A percentile compares a stretch with the other conserved stretches of the same genome.
Conservation (phyloP, 306 rosid genomes). For the Ormosia emarginata region DNA sequence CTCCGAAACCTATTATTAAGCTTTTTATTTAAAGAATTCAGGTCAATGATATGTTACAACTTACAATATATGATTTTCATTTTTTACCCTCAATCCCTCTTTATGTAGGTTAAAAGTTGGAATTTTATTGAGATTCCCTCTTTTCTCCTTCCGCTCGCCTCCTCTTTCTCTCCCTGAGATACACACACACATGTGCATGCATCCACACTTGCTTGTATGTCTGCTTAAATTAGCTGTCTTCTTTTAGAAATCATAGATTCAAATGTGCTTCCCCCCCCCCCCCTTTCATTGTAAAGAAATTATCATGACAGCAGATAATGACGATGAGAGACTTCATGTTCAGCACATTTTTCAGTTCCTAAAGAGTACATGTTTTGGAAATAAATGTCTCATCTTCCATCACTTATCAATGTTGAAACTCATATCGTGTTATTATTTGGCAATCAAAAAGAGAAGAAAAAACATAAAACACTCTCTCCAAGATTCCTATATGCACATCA, state of each 20-base stretch:
- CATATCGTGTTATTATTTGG: not conserved
- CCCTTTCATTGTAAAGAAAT: not conserved
- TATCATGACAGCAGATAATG: not conserved
- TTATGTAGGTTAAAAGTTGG: not conserved
- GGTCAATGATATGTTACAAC: not conserved
- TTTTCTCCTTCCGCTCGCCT: not conserved
- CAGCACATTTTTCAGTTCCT: not conserved
- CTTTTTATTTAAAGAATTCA: not conserved
- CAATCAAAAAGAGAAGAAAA: not conserved
- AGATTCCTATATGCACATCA: not conserved
- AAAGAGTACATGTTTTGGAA: not conserved
- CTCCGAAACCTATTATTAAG: too few species aligned
- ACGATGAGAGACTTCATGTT: constrained; percentile 16
- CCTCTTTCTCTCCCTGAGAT: not conserved
- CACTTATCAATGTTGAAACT: constrained; percentile 3
- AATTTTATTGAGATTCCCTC: not conserved
- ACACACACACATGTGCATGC: not conserved
- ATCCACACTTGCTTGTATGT: not conserved
- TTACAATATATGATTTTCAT: not conserved
- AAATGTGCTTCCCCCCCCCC: not conserved
- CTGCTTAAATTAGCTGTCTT: not conserved
- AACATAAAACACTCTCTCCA: not conserved
- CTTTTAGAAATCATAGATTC: not conserved
- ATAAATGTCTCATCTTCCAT: not conserved
- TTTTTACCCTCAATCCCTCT: not conserved